phyloP scores from a whole-genome alignment of 2,329 filamentous ascomycete genomes.

The Aschersonia sp. region DNA sequence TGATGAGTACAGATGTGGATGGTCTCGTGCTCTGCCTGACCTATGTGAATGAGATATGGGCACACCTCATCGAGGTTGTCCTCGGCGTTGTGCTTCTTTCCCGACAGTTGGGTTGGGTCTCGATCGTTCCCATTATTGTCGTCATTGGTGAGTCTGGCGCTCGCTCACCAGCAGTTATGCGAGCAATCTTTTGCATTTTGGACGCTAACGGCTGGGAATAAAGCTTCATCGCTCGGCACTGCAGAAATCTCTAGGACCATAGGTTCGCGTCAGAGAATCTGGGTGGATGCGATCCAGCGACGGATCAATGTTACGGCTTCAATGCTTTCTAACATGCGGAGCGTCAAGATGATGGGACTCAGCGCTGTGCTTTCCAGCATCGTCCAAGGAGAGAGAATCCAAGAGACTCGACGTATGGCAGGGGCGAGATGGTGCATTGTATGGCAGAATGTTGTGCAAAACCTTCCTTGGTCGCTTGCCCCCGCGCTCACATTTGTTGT shows the following conservation, averaged over 20 bases:
- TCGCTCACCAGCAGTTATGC: too few relatives aligned
- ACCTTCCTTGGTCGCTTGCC: constrained; percentile 6
- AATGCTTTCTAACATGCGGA: constrained; percentile 22
- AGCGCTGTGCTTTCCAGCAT: constrained; percentile 14
- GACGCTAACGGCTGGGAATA: neutral
- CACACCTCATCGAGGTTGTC: constrained; percentile 7
- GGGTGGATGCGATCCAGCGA: constrained; percentile 7
- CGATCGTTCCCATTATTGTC: constrained; percentile 7
- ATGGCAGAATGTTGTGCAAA: constrained; percentile 8
- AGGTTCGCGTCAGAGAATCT: constrained; percentile 5
- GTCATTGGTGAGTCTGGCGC: constrained; percentile 4
- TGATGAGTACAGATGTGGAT: constrained; percentile 7
- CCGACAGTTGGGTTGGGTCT: constrained; percentile 8
- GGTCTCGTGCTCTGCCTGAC: constrained; percentile 2
- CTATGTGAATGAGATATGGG: constrained; percentile 9
- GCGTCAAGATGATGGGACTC: constrained; percentile 25
- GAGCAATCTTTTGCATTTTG: neutral
- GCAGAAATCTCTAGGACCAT: constrained; percentile 7
- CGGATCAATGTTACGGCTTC: constrained; percentile 8
- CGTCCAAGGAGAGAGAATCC: constrained; percentile 17
- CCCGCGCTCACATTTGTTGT: constrained; percentile 5
- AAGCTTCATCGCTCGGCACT: constrained; percentile 5
- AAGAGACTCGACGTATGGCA: constrained; percentile 10
- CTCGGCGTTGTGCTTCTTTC: constrained; percentile 7
- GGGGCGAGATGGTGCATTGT: constrained; percentile 5